phyloP scores from a whole-genome alignment of 2,329 filamentous ascomycete species.

The Chrysoporthe deuterocubensis region DNA sequence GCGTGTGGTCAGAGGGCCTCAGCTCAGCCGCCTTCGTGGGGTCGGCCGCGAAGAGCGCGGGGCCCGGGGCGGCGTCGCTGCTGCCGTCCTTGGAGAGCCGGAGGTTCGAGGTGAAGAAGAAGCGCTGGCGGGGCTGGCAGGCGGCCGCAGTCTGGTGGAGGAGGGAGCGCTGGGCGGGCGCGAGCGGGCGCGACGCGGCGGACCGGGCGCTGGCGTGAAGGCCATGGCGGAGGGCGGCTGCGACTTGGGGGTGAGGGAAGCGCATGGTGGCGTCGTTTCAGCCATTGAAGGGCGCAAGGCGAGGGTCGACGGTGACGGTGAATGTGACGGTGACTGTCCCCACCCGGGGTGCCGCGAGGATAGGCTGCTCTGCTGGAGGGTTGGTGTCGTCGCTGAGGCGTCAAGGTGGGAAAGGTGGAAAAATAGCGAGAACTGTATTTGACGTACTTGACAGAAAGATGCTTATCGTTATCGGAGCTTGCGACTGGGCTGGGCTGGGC shows the following conservation, averaged over 20 bases:
- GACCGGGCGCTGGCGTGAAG: slow-evolving; percentile 34
- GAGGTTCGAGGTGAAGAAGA: slow-evolving; percentile 70
- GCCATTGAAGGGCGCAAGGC: slow-evolving; percentile 20
- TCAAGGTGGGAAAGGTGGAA: neutral
- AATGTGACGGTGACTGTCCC: neutral
- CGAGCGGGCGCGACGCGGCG: slow-evolving; percentile 34
- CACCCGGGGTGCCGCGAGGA: neutral
- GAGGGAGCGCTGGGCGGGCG: slow-evolving; percentile 42
- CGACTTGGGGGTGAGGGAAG: slow-evolving; percentile 25
- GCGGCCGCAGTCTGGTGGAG: slow-evolving; percentile 49
- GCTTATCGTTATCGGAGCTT: slow-evolving; percentile 21
- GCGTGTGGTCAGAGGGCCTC: neutral
- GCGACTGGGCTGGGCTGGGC: neutral
- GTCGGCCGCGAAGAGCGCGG: neutral
- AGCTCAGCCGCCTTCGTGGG: neutral
- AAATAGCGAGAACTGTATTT: neutral
- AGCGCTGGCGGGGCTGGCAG: slow-evolving; percentile 57
- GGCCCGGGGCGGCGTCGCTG: slow-evolving; percentile 13
- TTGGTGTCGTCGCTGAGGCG: slow-evolving; percentile 3
- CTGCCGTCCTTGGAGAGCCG: slow-evolving; percentile 49
- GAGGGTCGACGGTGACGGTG: neutral
- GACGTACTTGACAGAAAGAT: neutral
- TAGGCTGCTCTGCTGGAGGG: neutral
- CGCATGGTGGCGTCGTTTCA: slow-evolving; percentile 25
- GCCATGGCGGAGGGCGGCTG: slow-evolving; percentile 25